These are phyloP conservation scores for Viridothelium virens DNA, from an alignment of 495 filamentous ascomycete genomes.

Conservation along the genomic window DNA sequence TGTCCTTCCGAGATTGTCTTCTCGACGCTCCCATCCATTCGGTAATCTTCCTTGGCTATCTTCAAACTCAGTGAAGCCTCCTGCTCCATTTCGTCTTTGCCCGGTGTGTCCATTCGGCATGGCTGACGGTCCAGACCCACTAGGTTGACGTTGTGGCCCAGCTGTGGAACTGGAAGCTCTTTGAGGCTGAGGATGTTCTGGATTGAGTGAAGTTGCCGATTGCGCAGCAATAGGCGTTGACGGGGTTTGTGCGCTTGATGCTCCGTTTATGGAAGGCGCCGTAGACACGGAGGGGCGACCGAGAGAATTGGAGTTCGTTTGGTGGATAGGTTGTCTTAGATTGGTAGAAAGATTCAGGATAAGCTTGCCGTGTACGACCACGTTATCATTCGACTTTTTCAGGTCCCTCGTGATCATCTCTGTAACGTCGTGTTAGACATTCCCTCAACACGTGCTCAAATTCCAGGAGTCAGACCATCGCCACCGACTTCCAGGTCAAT, in stretches of 20 bases:
- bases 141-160: constrained; percentile 25
- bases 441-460: not conserved
- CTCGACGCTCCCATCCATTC: constrained; percentile 89
- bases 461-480: constrained; percentile 62
- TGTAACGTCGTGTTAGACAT: constrained; percentile 19
- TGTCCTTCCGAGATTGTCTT: constrained; percentile 94
- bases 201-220: constrained; percentile 30
- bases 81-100: constrained; percentile 26
- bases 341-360: constrained; percentile 95
- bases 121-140: constrained; percentile 17
- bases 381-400: constrained; percentile 96
- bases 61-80: constrained; percentile 80
- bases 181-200: constrained; percentile 25
- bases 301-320: constrained; percentile 16
- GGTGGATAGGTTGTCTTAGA: constrained; percentile 49
- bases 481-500: constrained; percentile 82
- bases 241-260: constrained; percentile 18
- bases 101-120: constrained; percentile 18
- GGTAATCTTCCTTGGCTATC: constrained; percentile 88
- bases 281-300: constrained; percentile 31
- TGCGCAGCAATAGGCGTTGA: constrained; percentile 27
- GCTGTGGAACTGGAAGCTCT: constrained; percentile 21
- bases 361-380: constrained; percentile 94
- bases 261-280: constrained; percentile 31
- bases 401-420: constrained; percentile 98